A percentile compares a stretch with the other conserved stretches of the same genome.
Conservation (phyloP, 176 grass and related monocot species). For the Saccharum spontaneum region DNA sequence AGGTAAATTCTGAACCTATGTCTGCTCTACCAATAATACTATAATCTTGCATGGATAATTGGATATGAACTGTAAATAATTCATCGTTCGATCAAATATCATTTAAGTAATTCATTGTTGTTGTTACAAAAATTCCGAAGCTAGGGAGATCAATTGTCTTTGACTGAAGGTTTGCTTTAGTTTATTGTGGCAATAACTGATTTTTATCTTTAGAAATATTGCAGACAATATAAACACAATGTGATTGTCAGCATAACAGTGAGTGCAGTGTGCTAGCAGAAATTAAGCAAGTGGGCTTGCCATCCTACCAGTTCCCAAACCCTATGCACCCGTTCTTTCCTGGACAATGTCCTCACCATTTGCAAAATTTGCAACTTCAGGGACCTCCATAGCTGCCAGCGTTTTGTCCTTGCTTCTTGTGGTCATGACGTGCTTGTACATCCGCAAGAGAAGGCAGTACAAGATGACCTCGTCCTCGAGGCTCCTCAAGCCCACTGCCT, state of each 20-base stretch:
- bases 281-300: not conserved
- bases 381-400: not conserved
- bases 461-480: constrained; percentile 48
- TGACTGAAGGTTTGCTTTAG: not conserved
- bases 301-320: not conserved
- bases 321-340: not conserved
- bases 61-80: too few relatives aligned
- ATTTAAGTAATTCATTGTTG: not conserved
- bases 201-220: not conserved
- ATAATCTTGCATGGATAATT: not conserved
- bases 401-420: constrained; percentile 23
- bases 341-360: not conserved
- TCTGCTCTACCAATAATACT: not conserved
- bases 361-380: constrained; percentile 31
- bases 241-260: not conserved
- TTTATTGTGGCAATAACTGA: too few relatives aligned
- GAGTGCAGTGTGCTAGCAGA: not conserved
- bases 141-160: not conserved
- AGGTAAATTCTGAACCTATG: constrained; percentile 28
- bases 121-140: not conserved
- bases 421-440: constrained; percentile 22
- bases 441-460: constrained; percentile 48
- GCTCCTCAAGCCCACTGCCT: constrained; percentile 36
- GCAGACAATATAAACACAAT: not conserved
- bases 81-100: not conserved